These are phyloP conservation scores for Pochonia chlamydosporia DNA, from an alignment of 2,329 filamentous ascomycete genomes.

Conservation along the genomic window DNA sequence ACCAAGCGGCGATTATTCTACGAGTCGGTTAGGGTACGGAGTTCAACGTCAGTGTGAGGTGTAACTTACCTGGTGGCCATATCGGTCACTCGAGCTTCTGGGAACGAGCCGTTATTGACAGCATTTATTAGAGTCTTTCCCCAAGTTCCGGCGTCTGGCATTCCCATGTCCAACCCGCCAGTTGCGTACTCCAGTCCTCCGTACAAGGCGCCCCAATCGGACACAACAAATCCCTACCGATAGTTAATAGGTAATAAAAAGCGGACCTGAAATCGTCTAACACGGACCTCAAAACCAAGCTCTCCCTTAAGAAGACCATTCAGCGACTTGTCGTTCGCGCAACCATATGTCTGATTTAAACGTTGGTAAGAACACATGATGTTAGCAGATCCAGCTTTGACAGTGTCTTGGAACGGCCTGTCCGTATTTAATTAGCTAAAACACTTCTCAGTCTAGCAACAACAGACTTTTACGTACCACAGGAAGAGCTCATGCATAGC, in stretches of 20 bases:
- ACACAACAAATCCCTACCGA: conserved; percentile 52
- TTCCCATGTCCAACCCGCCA: conserved; percentile 66
- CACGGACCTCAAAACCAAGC: conserved; percentile 41
- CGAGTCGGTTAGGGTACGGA: not conserved
- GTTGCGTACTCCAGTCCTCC: conserved; percentile 54
- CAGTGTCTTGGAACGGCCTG: conserved; percentile 65
- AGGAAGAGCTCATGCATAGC: conserved; percentile 59
- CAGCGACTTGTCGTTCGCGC: conserved; percentile 60
- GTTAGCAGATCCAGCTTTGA: conserved; percentile 50
- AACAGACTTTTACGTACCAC: too few relatives aligned
- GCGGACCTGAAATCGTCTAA: not conserved
- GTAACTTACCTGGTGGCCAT: conserved; percentile 45
- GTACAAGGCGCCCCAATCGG: conserved; percentile 64
- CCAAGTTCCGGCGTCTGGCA: conserved; percentile 47
- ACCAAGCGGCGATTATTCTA: conserved; percentile 47
- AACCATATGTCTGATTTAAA: conserved; percentile 64
- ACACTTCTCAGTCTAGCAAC: too few relatives aligned
- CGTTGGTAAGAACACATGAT: conserved; percentile 63
- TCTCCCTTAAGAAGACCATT: conserved; percentile 62
- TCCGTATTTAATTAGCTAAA: too few relatives aligned
- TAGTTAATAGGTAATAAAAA: conserved; percentile 13
- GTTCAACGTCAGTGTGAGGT: too few relatives aligned
- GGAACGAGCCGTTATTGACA: conserved; percentile 53
- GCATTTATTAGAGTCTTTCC: conserved; percentile 50
- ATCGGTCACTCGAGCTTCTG: conserved; percentile 49